Conservation (phyloP, 2,329 filamentous ascomycete genomes). For the Cercospora sp. region DNA sequence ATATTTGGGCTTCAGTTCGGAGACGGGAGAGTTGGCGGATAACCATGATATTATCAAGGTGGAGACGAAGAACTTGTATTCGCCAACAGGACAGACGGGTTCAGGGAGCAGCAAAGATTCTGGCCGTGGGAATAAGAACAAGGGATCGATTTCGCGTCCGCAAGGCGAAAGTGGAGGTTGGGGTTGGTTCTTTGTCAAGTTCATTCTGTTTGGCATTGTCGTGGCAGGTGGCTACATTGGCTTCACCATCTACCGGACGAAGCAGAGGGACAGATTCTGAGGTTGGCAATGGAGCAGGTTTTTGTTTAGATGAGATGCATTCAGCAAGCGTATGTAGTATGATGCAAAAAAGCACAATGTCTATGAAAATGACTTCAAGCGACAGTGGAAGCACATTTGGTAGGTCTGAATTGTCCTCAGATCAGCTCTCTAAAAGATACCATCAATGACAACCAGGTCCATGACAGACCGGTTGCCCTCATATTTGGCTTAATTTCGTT, state of each 20-base stretch:
- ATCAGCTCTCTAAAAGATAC: slow-evolving; percentile 38
- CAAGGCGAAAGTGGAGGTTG: slow-evolving; percentile 55
- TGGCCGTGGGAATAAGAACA: slow-evolving; percentile 45
- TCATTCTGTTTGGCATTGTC: slow-evolving; percentile 71
- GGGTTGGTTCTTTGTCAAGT: slow-evolving; percentile 77
- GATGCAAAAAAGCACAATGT: slow-evolving; percentile 11
- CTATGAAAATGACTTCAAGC: slow-evolving; percentile 14
- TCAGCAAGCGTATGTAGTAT: slow-evolving; percentile 13
- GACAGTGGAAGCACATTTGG: background rate
- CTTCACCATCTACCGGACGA: slow-evolving; percentile 76
- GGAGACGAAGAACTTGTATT: slow-evolving; percentile 85
- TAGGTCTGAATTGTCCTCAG: slow-evolving; percentile 32
- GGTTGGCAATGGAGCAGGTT: background rate
- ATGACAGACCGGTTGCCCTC: slow-evolving; percentile 33
- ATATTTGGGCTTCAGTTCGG: slow-evolving; percentile 70
- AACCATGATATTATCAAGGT: slow-evolving; percentile 96
- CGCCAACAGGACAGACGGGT: slow-evolving; percentile 51
- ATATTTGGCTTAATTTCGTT: slow-evolving; percentile 37
- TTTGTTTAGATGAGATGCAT: background rate
- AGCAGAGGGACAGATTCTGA: slow-evolving; percentile 50
- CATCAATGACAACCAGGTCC: slow-evolving; percentile 36
- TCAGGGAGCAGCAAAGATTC: slow-evolving; percentile 36
- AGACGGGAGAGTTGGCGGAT: slow-evolving; percentile 94
- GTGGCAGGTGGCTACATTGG: slow-evolving; percentile 78
- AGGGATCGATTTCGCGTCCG: slow-evolving; percentile 49